phyloP scores from a whole-genome alignment of 192 early-diverging fungal genomes.

The Rhizophagus prolifer region DNA sequence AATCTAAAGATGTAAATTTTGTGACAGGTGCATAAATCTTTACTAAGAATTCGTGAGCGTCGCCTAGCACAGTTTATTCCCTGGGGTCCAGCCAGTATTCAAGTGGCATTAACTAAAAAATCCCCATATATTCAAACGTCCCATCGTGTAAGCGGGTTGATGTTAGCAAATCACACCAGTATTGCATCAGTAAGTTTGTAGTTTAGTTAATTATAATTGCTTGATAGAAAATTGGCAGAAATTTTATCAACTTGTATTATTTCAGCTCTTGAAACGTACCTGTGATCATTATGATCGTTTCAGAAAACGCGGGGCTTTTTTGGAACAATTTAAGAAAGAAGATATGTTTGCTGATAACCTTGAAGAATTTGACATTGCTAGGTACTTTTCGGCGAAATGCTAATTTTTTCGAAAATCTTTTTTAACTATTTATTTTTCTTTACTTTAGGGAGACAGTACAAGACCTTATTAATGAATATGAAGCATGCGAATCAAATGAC shows the following conservation, averaged over 20 bases:
- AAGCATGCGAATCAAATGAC: conserved; percentile 88
- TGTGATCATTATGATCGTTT: conserved; percentile 92
- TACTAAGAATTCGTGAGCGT: conserved; percentile 92
- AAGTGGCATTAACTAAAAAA: conserved; percentile 93
- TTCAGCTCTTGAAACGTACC: conserved; percentile 84
- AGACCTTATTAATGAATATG: conserved; percentile 92
- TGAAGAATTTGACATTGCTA: conserved; percentile 91
- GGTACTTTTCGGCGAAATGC: conserved; percentile 32
- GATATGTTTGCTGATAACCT: conserved; percentile 75
- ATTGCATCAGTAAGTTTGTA: conserved; percentile 66
- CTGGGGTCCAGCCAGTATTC: conserved; percentile 99
- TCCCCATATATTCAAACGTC: conserved; percentile 90
- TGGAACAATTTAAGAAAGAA: conserved; percentile 91
- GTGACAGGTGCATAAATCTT: conserved; percentile 90
- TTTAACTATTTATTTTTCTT: conserved; percentile 9
- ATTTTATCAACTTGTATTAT: conserved; percentile 19
- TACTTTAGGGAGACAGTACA: conserved; percentile 73
- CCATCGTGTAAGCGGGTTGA: conserved; percentile 94
- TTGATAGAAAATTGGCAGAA: conserved; percentile 27
- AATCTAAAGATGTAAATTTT: background rate
- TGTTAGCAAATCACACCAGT: conserved; percentile 98
- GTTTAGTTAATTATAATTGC: conserved; percentile 21
- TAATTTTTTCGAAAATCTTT: background rate
- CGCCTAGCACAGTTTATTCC: conserved; percentile 96
- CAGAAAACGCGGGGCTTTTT: conserved; percentile 92